Conservation (phyloP, 768 basidiomycete genomes). For the Naganishia friedmannii region DNA sequence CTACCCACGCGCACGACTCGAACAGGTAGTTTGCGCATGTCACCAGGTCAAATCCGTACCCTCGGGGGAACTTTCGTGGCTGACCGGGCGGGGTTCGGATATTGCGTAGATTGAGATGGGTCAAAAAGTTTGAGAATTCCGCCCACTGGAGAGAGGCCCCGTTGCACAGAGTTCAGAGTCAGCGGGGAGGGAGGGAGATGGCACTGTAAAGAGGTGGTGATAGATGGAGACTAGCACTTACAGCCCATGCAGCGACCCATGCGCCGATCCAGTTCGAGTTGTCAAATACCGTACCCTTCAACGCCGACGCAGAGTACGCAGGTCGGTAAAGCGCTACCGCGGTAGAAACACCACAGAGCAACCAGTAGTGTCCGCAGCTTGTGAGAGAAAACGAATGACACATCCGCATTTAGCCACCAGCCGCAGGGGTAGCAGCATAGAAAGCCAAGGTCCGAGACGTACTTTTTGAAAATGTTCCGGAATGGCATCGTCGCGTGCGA, state of each 20-base stretch:
- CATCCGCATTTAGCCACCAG: no score
- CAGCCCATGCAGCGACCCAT: slow-evolving; percentile 69
- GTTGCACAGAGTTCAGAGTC: not conserved
- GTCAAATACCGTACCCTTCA: slow-evolving; percentile 65
- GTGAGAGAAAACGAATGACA: no score
- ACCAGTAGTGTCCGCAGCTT: slow-evolving; percentile 85
- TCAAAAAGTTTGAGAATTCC: slow-evolving; percentile 76
- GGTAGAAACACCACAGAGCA: slow-evolving; percentile 73
- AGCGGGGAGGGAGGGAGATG: not conserved
- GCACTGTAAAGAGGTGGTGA: not conserved
- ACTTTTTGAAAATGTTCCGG: slow-evolving; percentile 86
- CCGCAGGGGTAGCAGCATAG: no score
- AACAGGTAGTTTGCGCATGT: slow-evolving; percentile 94
- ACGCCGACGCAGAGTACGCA: slow-evolving; percentile 65
- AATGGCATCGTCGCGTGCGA: slow-evolving; percentile 92
- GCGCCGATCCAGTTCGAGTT: slow-evolving; percentile 67
- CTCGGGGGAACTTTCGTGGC: slow-evolving; percentile 79
- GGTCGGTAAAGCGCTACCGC: slow-evolving; percentile 80
- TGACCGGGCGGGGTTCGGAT: slow-evolving; percentile 74
- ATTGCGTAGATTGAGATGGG: slow-evolving; percentile 75
- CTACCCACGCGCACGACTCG: slow-evolving; percentile 73
- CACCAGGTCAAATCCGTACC: slow-evolving; percentile 84
- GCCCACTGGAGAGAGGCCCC: slow-evolving; percentile 64
- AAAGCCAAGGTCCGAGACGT: slow-evolving; percentile 34
- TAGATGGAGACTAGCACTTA: no score